Evolutionary conservation across 2,329 filamentous ascomycete genomes (phyloP), one percentile per base, ranked within the genome.

Genomic region (Fusarium foetens): DNA sequence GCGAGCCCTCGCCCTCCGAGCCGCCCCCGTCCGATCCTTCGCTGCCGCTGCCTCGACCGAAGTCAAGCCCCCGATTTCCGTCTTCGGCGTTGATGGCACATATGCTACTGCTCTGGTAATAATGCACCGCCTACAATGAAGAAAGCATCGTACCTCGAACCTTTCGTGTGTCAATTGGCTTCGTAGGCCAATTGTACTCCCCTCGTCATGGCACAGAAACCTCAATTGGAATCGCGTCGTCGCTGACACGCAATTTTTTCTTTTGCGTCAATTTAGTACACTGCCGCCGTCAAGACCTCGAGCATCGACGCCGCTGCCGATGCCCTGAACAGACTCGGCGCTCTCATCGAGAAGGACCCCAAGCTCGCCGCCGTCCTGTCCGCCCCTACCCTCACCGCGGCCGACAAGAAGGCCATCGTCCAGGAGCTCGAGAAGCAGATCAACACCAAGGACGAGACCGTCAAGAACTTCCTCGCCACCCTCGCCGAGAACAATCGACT

Each of bases 31-130:
- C 84, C 92, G 95, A 84, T 90, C 89, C 83, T 98, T 94, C 85
- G 94, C 94, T 80, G 93, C 94, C 85, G 86, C 89, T 80, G 83
- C 90, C 77, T 83, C 87, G 80, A 86, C 90, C 82, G 90, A 91
- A 70, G 85, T 90, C 83, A 95, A 93, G 88, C 91, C 95, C 79
- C 96, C 96, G 77, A 88, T 98, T 82, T 90, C 95, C 79, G 90
- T 99, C 81, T 99, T 94, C 86, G 96, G 96, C 79, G 87, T 99
- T 81, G 96, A 98, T 85, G 96, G 96, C 85, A 98, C 95, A 83
- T 99, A 99, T 87, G 96, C 96, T 83, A 94, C 92, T 86, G 96
- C 96, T 87, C 89, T 99, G 91, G 96, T 99, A 95, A 84, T 99
- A 95, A 84, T 46, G 94, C 68, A 63, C 69, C 59, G 52, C 66